Evolutionary conservation across 2,329 filamentous ascomycete species (phyloP).

Genomic region (Xylariaceae sp.): DNA sequence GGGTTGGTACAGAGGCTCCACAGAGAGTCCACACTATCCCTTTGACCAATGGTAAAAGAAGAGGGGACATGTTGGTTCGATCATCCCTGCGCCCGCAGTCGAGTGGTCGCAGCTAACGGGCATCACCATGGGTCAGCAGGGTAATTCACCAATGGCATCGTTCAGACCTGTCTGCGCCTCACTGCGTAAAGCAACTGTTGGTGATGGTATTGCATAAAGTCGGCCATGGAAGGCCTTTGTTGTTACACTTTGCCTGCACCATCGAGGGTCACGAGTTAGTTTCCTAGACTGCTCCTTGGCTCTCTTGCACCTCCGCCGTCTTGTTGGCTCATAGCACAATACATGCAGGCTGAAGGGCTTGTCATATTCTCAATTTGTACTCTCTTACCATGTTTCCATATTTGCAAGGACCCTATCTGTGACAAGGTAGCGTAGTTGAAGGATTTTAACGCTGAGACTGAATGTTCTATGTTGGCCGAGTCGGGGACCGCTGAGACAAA

Average conservation of each 20-base stretch:
- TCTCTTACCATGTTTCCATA: not conserved
- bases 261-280: not conserved
- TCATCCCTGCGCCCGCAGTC: too few species aligned
- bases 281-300: not conserved
- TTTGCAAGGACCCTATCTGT: not conserved
- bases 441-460: not conserved
- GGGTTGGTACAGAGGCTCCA: too few species aligned
- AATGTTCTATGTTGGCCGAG: not conserved
- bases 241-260: not conserved
- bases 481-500: not conserved
- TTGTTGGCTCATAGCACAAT: not conserved
- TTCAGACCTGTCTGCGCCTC: not conserved
- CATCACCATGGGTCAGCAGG: not conserved
- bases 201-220: slow-evolving; percentile 7
- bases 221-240: not conserved
- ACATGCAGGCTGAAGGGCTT: not conserved
- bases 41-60: too few species aligned
- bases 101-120: not conserved
- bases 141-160: slow-evolving; percentile 1
- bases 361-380: not conserved
- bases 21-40: too few species aligned
- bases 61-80: too few species aligned
- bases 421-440: not conserved
- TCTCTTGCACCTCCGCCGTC: not conserved
- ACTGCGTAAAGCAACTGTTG: slow-evolving; percentile 16